Percentiles rank a stretch among this genome's conserved stretches.
Conservation (phyloP, 202 grass and related monocot genomes). For the Elaeis oleifera region DNA sequence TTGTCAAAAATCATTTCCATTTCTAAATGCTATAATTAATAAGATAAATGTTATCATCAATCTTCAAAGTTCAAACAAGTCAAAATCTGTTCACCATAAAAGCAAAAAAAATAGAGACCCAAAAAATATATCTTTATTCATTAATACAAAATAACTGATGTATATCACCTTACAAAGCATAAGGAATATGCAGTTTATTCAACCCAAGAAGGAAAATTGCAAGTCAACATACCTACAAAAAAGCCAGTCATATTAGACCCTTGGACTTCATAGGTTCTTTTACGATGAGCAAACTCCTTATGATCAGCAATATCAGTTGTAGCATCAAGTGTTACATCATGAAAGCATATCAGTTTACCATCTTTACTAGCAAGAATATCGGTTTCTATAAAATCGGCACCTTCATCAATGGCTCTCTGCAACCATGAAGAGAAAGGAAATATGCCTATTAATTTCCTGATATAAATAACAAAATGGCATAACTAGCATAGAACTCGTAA, state of each 20-base stretch:
- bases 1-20: too few relatives aligned
- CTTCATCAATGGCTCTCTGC: slow-evolving; percentile 94
- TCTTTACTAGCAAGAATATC: slow-evolving; percentile 84
- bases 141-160: background rate
- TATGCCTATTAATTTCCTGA: background rate
- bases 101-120: too few relatives aligned
- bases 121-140: too few relatives aligned
- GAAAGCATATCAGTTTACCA: slow-evolving; percentile 71
- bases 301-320: slow-evolving; percentile 48
- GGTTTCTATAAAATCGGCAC: slow-evolving; percentile 91
- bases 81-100: too few relatives aligned
- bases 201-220: background rate
- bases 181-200: background rate
- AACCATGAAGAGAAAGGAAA: slow-evolving; percentile 13
- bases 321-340: slow-evolving; percentile 61
- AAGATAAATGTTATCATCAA: too few relatives aligned
- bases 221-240: slow-evolving; percentile 54
- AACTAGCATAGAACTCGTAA: background rate
- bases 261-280: slow-evolving; percentile 78
- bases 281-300: slow-evolving; percentile 54
- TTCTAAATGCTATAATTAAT: too few relatives aligned
- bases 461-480: background rate
- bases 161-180: background rate
- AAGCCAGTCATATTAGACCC: slow-evolving; percentile 53
- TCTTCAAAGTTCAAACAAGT: too few relatives aligned